These are phyloP conservation scores for Fusarium subglutinans DNA, from an alignment of 2,329 filamentous ascomycete species.

Conservation along the genomic window DNA sequence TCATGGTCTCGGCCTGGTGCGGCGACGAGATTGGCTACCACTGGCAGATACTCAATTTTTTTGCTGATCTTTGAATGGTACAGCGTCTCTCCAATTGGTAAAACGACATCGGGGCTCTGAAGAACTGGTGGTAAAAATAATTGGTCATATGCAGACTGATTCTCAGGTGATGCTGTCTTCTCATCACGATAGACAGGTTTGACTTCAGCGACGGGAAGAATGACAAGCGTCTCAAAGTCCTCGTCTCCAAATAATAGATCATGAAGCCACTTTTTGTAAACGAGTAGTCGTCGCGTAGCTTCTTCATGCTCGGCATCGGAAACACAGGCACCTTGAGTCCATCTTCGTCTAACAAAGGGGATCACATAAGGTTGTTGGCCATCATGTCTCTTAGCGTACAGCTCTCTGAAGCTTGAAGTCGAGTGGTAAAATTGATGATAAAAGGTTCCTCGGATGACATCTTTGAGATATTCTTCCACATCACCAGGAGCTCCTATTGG, in stretches of 20 bases:
- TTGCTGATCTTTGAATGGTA: neutral
- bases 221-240: neutral
- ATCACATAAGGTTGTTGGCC: neutral
- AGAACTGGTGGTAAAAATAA: neutral
- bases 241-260: neutral
- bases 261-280: neutral
- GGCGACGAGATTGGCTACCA: neutral
- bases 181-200: neutral
- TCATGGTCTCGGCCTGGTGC: neutral
- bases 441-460: neutral
- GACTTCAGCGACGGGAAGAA: neutral
- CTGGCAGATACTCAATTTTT: neutral
- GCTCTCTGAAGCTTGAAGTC: neutral
- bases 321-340: neutral
- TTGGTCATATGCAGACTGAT: neutral
- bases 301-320: neutral
- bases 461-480: neutral
- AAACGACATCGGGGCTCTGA: neutral
- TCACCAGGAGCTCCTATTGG: neutral
- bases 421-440: neutral
- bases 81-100: neutral
- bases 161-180: neutral
- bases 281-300: neutral
- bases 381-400: rapidly evolving
- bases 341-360: neutral